A percentile compares a stretch with the other conserved stretches of the same genome.
Evolutionary conservation across 2,329 filamentous ascomycete species (phyloP).

Genomic region (Cladorrhinum sp.): DNA sequence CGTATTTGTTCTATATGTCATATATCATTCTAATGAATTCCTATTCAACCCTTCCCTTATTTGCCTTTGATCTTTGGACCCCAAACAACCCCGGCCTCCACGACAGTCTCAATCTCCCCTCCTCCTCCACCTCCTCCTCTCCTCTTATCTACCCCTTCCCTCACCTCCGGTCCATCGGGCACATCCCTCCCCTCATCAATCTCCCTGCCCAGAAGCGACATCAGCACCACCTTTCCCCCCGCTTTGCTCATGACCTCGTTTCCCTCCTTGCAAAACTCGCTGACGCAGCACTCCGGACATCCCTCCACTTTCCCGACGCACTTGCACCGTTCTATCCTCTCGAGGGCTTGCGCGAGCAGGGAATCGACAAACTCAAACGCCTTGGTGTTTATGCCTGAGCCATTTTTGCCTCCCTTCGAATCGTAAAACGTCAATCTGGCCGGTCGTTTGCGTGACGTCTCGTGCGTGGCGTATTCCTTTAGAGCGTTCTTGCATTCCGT

Average conservation of each 20-base stretch:
- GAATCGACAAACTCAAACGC: conserved; percentile 90
- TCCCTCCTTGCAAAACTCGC: conserved; percentile 76
- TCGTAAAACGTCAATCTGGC: conserved; percentile 93
- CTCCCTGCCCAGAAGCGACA: conserved; percentile 68
- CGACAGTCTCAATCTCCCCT: conserved; percentile 75
- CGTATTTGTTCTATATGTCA: no score
- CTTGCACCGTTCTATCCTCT: conserved; percentile 70
- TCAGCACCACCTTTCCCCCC: conserved; percentile 77
- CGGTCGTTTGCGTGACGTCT: conserved; percentile 73
- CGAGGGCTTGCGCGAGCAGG: conserved; percentile 71
- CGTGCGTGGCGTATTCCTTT: conserved; percentile 78
- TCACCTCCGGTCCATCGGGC: conserved; percentile 78
- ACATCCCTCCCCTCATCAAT: conserved; percentile 74
- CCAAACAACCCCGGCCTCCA: conserved; percentile 55
- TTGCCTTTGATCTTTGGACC: no score
- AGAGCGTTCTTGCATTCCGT: conserved; percentile 89
- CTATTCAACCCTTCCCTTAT: no score
- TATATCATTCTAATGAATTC: no score
- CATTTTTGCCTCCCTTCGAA: conserved; percentile 80
- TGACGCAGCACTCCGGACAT: conserved; percentile 86
- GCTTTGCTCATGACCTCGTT: conserved; percentile 95
- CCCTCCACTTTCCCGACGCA: conserved; percentile 63
- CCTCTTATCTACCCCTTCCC: no score
- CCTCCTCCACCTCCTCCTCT: no score
- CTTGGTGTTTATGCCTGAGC: conserved; percentile 84